Conservation (phyloP, 2,329 filamentous ascomycete genomes). For the Fusarium neocosmosporiellum region DNA sequence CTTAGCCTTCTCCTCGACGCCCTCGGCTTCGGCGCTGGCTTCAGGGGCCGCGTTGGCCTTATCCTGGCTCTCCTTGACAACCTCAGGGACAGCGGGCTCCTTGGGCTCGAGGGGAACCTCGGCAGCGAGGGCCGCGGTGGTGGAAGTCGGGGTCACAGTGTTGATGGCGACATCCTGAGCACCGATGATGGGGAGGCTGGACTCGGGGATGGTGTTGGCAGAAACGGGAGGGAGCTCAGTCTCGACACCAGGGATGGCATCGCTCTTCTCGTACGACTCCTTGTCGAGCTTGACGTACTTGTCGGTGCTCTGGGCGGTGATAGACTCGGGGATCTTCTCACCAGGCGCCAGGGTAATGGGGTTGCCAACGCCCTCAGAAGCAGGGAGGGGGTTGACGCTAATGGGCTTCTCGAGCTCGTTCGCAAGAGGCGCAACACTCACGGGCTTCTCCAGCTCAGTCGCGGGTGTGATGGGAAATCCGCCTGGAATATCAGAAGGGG, state of each 20-base stretch:
- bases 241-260: conserved; percentile 66
- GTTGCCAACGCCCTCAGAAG: conserved; percentile 75
- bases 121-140: conserved; percentile 76
- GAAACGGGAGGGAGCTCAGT: conserved; percentile 66
- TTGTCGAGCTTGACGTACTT: conserved; percentile 81
- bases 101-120: conserved; percentile 72
- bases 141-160: conserved; percentile 65
- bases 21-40: conserved; percentile 72
- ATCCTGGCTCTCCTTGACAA: conserved; percentile 79
- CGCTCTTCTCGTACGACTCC: conserved; percentile 86
- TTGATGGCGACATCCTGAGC: conserved; percentile 60
- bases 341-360: conserved; percentile 83
- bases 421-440: conserved; percentile 69
- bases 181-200: conserved; percentile 75
- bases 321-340: conserved; percentile 79
- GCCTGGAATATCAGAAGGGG: conserved; percentile 55
- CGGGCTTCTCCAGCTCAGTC: conserved; percentile 60
- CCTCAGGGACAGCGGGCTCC: conserved; percentile 51
- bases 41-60: conserved; percentile 73
- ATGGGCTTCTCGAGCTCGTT: conserved; percentile 64
- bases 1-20: conserved; percentile 76
- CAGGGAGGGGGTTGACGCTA: conserved; percentile 70
- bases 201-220: conserved; percentile 81
- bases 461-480: conserved; percentile 75
- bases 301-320: conserved; percentile 76